These are phyloP conservation scores for Sextonia rubra DNA, from an alignment of 164 flowering plant genomes.

Conservation along the genomic window DNA sequence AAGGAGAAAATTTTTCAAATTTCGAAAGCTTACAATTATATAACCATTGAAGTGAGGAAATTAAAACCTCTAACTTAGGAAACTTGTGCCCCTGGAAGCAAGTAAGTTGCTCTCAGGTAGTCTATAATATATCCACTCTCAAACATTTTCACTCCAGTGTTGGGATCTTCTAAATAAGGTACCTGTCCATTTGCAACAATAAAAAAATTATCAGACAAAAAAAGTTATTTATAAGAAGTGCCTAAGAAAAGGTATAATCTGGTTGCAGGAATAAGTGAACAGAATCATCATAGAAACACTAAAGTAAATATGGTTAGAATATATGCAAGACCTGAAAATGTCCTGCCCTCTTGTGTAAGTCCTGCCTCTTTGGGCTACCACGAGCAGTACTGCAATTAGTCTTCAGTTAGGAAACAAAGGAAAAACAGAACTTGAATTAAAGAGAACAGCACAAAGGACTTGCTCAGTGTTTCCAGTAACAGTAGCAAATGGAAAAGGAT, in stretches of 20 bases:
- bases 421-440: neutral
- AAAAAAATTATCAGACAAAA: too few relatives aligned
- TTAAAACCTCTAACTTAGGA: neutral
- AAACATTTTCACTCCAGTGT: slow-evolving; percentile 88
- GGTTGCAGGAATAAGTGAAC: neutral
- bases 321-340: slow-evolving; percentile 66
- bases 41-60: neutral
- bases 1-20: neutral
- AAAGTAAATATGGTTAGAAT: neutral
- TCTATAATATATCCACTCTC: slow-evolving; percentile 95
- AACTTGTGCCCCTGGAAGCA: slow-evolving; percentile 22
- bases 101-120: slow-evolving; percentile 77
- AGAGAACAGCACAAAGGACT: neutral
- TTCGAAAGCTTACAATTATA: neutral
- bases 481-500: too few relatives aligned
- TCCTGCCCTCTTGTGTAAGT: slow-evolving; percentile 53
- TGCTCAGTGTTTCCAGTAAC: neutral
- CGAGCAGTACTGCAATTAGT: slow-evolving; percentile 68
- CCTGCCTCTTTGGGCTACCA: slow-evolving; percentile 87
- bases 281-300: neutral
- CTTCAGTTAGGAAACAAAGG: neutral
- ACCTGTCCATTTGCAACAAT: slow-evolving; percentile 38
- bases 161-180: slow-evolving; percentile 90
- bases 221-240: too few relatives aligned
- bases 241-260: neutral